A percentile compares a stretch with the other conserved stretches of the same genome.
Conservation (phyloP, 2,329 filamentous ascomycete genomes). For the Pyrenophora graminea region DNA sequence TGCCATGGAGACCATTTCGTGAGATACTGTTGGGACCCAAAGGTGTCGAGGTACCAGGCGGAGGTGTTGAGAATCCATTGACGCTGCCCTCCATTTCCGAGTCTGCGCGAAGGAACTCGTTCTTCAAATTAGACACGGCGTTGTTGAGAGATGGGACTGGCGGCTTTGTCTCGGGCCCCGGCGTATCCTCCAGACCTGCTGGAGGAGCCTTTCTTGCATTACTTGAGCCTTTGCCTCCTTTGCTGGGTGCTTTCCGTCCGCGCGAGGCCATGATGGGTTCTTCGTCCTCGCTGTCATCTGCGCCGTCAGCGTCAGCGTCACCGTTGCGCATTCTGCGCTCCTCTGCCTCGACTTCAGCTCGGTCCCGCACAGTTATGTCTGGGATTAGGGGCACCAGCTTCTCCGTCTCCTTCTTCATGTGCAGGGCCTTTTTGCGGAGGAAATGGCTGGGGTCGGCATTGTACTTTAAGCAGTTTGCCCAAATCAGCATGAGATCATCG, state of each 20-base stretch:
- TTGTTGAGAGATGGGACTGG: conserved; percentile 61
- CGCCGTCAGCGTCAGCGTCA: conserved; percentile 78
- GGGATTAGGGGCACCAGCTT: conserved; percentile 95
- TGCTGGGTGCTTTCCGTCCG: conserved; percentile 81
- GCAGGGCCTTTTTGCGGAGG: conserved; percentile 87
- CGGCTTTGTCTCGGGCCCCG: conserved; percentile 75
- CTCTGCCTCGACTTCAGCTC: conserved; percentile 82
- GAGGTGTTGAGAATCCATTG: conserved; percentile 85
- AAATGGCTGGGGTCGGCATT: conserved; percentile 89
- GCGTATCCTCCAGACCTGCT: conserved; percentile 78
- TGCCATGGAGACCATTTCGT: conserved; percentile 61
- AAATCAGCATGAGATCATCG: conserved; percentile 89
- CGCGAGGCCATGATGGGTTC: conserved; percentile 98
- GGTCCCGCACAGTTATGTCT: conserved; percentile 85
- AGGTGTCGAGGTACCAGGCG: conserved; percentile 76
- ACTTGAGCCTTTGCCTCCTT: conserved; percentile 69
- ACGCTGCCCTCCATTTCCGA: conserved; percentile 82
- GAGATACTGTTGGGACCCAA: conserved; percentile 69
- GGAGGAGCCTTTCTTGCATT: conserved; percentile 72
- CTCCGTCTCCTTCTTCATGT: conserved; percentile 97
- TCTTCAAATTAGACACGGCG: conserved; percentile 55
- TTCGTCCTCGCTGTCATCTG: conserved; percentile 86
- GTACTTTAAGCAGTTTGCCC: conserved; percentile 95
- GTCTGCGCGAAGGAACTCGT: conserved; percentile 63
- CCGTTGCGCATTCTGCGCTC: conserved; percentile 78